Conservation (phyloP, 441 rosid genomes). For the Croton setiger region DNA sequence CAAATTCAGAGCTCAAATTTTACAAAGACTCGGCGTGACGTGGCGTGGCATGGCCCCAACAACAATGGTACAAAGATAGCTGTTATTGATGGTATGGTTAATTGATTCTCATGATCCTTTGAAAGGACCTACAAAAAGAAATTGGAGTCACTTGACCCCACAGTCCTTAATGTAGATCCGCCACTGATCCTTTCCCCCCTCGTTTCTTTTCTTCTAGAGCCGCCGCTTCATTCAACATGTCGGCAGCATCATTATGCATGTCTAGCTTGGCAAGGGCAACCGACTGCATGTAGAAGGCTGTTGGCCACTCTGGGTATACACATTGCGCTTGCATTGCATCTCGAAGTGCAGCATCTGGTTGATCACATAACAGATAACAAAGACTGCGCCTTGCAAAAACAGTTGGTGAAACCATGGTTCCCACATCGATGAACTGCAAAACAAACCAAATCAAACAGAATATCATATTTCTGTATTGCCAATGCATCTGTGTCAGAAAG, state of each 20-base stretch:
- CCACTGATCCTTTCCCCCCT: conserved; percentile 52
- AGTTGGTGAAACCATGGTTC: conserved; percentile 90
- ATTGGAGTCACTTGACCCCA: no score
- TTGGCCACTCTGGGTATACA: conserved; percentile 92
- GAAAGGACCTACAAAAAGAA: no score
- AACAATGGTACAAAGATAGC: conserved; percentile 13
- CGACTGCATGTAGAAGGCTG: conserved; percentile 95
- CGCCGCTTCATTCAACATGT: conserved; percentile 95
- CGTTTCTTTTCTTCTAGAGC: conserved; percentile 75
- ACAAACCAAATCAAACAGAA: not conserved
- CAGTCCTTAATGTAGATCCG: no score
- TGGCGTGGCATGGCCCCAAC: conserved; percentile 30
- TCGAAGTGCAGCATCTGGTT: conserved; percentile 88
- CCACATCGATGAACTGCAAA: conserved; percentile 74
- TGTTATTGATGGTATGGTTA: conserved; percentile 1
- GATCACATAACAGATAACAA: conserved; percentile 79
- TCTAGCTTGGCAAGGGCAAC: conserved; percentile 88
- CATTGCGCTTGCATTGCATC: conserved; percentile 99
- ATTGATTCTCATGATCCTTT: conserved; percentile 28
- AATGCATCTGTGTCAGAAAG: not conserved
- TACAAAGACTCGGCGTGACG: conserved; percentile 31
- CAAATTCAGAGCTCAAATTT: conserved; percentile 35
- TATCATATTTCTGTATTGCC: not conserved
- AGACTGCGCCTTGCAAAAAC: conserved; percentile 86
- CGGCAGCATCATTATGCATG: conserved; percentile 94